Evolutionary conservation across 768 basidiomycete genomes (phyloP).

Genomic region (Tricholoma bakamatsutake): DNA sequence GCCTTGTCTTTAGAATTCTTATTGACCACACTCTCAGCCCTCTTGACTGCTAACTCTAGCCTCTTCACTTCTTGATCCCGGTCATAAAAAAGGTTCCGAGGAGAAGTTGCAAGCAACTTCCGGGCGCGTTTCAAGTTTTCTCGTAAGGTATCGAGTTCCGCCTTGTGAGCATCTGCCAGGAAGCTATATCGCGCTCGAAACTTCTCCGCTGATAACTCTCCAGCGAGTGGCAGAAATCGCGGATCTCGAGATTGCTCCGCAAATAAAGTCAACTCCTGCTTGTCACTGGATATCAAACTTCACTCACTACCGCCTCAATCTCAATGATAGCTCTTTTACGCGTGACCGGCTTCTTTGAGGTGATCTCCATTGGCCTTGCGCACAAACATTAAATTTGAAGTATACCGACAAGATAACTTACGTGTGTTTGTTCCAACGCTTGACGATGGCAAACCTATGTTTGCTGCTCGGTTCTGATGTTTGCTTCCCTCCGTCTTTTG

Average conservation of each 20-base stretch:
- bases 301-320: slow-evolving; percentile 52
- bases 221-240: slow-evolving; percentile 71
- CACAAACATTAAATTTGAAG: slow-evolving; percentile 1
- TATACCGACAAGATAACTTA: slow-evolving; percentile 33
- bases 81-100: slow-evolving; percentile 51
- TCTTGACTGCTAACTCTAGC: slow-evolving; percentile 70
- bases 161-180: slow-evolving; percentile 55
- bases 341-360: slow-evolving; percentile 81
- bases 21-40: slow-evolving; percentile 73
- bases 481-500: slow-evolving; percentile 29
- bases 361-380: slow-evolving; percentile 69
- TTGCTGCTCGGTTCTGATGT: slow-evolving; percentile 38
- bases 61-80: slow-evolving; percentile 63
- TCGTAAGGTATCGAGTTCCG: slow-evolving; percentile 60
- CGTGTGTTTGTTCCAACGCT: slow-evolving; percentile 83
- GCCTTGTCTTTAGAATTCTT: slow-evolving; percentile 60
- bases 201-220: slow-evolving; percentile 56
- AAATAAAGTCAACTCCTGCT: slow-evolving; percentile 1
- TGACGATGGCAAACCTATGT: slow-evolving; percentile 41
- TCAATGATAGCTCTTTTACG: slow-evolving; percentile 68
- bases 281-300: background rate
- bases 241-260: slow-evolving; percentile 77
- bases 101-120: slow-evolving; percentile 56
- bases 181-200: slow-evolving; percentile 75
- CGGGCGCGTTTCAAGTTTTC: slow-evolving; percentile 64